Percentiles rank a stretch among this genome's conserved stretches.
These are phyloP conservation scores for Alternaria hordeiaustralica DNA, from an alignment of 2,329 filamentous ascomycete genomes.

Conservation along the genomic window DNA sequence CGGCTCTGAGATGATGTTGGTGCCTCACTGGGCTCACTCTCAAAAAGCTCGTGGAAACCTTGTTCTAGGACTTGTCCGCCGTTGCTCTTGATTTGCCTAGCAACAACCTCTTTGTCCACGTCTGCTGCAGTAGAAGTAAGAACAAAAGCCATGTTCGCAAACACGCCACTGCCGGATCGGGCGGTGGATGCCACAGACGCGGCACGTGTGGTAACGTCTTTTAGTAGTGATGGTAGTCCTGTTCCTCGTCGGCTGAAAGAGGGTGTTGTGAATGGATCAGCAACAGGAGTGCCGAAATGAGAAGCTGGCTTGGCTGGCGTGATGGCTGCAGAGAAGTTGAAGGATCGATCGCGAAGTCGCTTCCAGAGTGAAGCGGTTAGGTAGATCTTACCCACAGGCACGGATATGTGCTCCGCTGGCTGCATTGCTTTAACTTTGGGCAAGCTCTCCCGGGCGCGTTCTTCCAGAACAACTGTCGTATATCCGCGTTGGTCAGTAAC, in stretches of 20 bases:
- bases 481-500: slow-evolving; percentile 53
- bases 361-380: slow-evolving; percentile 53
- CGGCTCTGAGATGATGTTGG: slow-evolving; percentile 23
- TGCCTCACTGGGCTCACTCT: slow-evolving; percentile 47
- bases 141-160: slow-evolving; percentile 85
- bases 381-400: slow-evolving; percentile 53
- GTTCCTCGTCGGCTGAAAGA: slow-evolving; percentile 56
- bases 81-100: slow-evolving; percentile 68
- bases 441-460: slow-evolving; percentile 51
- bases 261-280: slow-evolving; percentile 54
- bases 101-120: slow-evolving; percentile 63
- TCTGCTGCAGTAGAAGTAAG: slow-evolving; percentile 70
- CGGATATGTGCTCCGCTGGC: slow-evolving; percentile 40
- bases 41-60: slow-evolving; percentile 84
- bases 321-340: slow-evolving; percentile 29
- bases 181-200: slow-evolving; percentile 36
- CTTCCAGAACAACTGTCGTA: slow-evolving; percentile 48
- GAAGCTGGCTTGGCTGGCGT: slow-evolving; percentile 28
- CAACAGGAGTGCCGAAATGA: slow-evolving; percentile 32
- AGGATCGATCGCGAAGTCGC: slow-evolving; percentile 49
- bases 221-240: slow-evolving; percentile 33
- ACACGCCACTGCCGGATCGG: slow-evolving; percentile 58
- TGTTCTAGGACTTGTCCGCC: slow-evolving; percentile 75
- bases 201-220: slow-evolving; percentile 33
- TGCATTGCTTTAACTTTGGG: slow-evolving; percentile 20